Base-by-base conservation (phyloP, 1,284 basidiomycete species). In the Coniferiporia weirii region DNA sequence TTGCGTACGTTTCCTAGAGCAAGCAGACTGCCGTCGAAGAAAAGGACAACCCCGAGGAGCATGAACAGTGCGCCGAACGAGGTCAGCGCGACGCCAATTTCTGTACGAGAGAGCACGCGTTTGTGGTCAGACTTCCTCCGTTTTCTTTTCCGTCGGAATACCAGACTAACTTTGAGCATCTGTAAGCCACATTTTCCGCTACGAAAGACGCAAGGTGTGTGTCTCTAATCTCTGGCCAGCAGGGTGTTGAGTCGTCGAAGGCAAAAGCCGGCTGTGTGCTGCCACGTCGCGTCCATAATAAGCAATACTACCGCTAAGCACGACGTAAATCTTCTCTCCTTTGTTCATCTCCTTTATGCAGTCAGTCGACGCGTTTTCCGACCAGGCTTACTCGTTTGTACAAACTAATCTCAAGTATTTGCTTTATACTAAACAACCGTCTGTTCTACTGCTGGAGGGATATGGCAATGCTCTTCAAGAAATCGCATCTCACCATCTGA, bases 41-140 rank as follows among this genome's bases (percentile, higher is more conserved):
- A 91, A 63, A 99, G 83, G 76, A 99, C 81, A 55, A 98, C 85
- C 49, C 97, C 97, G 48, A 99, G 80, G 68, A 98, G 79, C 87
- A 98, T 95, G 81, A 99, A 99, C 64, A 98, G 80, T 46, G 84
- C 86, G 61, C 97, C 97, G 67, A 98, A 97, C n/a, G 96, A 94
- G 54, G 96, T 98, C 66, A 99, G 84, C 54, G 93, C 96, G 55
- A 98, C 95, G 64, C 93, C 94, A 66, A 96, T 95, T 78, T 96
- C 94, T 97, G 68, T 40, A 52, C 9, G 38, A 34, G 19, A 58
- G 20, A 35, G 20, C 43, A 52, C 40, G 32, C 36, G 27, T 19
- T 15, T 22, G n/a, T 17, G 43, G 50, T 52, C 20, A 54, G 51
- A 45, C 27, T 54, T 22, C 22, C 22, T 38, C 4, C 22, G 22